Conservation (phyloP, 805 yeast genomes). For the Danielia reshetovae region DNA sequence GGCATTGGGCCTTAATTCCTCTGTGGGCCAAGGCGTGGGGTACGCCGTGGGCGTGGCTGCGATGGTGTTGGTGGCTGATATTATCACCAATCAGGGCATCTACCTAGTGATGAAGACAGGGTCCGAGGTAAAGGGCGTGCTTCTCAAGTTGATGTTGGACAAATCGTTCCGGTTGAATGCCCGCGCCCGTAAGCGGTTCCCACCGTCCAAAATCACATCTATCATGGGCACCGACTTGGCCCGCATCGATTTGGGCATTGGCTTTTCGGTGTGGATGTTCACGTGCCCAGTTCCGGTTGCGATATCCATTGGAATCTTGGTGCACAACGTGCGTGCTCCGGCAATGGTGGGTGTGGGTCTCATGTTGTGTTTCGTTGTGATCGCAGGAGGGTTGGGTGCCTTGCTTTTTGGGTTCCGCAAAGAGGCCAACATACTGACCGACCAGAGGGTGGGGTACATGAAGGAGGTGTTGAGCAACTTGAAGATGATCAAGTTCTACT, state of each 20-base stretch:
- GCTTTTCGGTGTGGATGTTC: conserved; percentile 3
- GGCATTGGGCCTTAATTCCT: background rate
- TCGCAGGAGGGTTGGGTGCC: conserved; percentile 2
- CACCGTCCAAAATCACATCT: conserved; percentile 7
- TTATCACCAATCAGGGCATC: conserved; percentile 4
- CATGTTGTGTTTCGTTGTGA: conserved; percentile 3
- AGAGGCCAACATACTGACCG: conserved; percentile 6
- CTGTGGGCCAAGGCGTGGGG: conserved; percentile 8
- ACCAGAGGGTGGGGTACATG: conserved; percentile 4
- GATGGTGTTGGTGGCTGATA: conserved; percentile 1
- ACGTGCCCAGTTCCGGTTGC: conserved; percentile 4
- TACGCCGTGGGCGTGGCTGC: conserved; percentile 7
- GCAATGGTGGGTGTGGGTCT: conserved; percentile 7
- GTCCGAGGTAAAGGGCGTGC: conserved; percentile 2
- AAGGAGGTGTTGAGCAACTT: conserved; percentile 8
- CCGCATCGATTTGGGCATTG: conserved; percentile 7
- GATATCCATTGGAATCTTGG: conserved; percentile 7
- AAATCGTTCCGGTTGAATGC: conserved; percentile 6
- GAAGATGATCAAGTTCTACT: conserved; percentile 10
- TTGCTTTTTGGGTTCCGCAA: conserved; percentile 5
- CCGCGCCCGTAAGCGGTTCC: conserved; percentile 2
- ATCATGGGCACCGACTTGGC: conserved; percentile 8
- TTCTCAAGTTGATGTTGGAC: conserved; percentile 6
- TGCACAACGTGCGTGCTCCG: conserved; percentile 5
- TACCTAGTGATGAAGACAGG: conserved; percentile 4